Evolutionary conservation across 148 eudicot species (phyloP).

Genomic region (Fallopia convolvulus): DNA sequence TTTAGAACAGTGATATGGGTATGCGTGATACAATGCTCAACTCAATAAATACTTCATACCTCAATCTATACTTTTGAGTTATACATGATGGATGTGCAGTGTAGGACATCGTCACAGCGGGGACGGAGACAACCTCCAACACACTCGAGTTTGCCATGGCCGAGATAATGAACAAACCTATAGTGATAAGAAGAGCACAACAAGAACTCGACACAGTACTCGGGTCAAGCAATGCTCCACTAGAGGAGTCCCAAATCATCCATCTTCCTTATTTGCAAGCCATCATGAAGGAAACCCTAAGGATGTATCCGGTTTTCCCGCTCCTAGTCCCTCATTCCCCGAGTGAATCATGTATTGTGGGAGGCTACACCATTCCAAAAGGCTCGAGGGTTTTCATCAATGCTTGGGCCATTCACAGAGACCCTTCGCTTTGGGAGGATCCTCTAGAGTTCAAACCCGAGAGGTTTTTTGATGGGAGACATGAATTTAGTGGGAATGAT

Average conservation of each 20-base stretch:
- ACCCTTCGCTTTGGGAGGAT: slow-evolving; percentile 45
- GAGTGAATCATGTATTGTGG: slow-evolving; percentile 29
- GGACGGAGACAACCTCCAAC: slow-evolving; percentile 56
- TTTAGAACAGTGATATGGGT: no score
- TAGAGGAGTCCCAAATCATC: slow-evolving; percentile 53
- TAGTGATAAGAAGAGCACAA: slow-evolving; percentile 32
- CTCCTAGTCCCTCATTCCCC: slow-evolving; percentile 47
- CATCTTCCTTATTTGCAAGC: slow-evolving; percentile 40
- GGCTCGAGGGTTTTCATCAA: slow-evolving; percentile 48
- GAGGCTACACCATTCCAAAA: slow-evolving; percentile 48
- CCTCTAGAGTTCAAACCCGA: slow-evolving; percentile 54
- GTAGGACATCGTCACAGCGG: slow-evolving; percentile 61
- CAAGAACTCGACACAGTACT: slow-evolving; percentile 41
- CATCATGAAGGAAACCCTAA: slow-evolving; percentile 39
- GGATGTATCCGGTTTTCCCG: slow-evolving; percentile 42
- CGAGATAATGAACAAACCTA: slow-evolving; percentile 46
- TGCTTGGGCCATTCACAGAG: slow-evolving; percentile 56
- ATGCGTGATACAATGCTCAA: no score
- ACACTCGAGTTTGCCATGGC: slow-evolving; percentile 50
- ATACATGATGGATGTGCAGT: neutral
- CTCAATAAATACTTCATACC: no score
- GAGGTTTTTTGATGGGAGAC: slow-evolving; percentile 40
- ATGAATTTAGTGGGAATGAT: slow-evolving; percentile 45
- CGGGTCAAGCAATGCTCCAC: slow-evolving; percentile 24
- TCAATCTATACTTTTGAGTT: neutral